Evolutionary conservation across 2,329 filamentous ascomycete genomes (phyloP), one percentile per base, ranked within the genome.

Genomic region (Elsinoe fawcettii): DNA sequence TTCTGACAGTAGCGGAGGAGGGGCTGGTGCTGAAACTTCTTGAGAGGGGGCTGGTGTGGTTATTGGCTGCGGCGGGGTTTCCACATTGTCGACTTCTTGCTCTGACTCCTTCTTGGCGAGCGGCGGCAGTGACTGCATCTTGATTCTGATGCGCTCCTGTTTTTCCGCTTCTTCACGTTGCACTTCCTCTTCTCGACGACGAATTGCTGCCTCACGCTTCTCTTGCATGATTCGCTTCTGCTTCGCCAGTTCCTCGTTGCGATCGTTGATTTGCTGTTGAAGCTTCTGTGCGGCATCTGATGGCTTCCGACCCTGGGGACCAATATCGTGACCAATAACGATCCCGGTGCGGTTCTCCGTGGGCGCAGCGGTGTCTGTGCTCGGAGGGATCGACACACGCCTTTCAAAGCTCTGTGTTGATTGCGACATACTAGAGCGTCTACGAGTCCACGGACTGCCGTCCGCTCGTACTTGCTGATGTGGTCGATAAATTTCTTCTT

Each of bases 371-470:
- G 70, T 65, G 32, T 73, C 70, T 55, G 75, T 75, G 58, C 72
- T 69, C 61, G 75, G 75, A 61, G 75, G 74, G 62, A 79, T 74
- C 1, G 81, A 84, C 74, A 80, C 78, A 32, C 86, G 82, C 63
- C 86, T 81, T 63, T 80, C 79, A 62, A 84, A 81, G 36, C 81
- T 79, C 60, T 86, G 39, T 5, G 34, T 86, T 69, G 90, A 95
- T 59, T 87, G 88, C 69, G 91, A 96, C 39, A 95, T 86, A 1
- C 92, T 97, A 14, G 92, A 96, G 61, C 92, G 85, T 60, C 90
- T 84, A 62, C 90, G 84, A 36, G 79, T 80, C 76, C 88, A 91
- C 2, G 82, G 77, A 11, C 75, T 71, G 34, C 70, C 73, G 59
- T 82, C 83, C 62, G 87, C 84, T 60, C 87, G 84, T 14, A 74